Evolutionary conservation across 1,284 basidiomycete genomes (phyloP).

Genomic region (Tylopilus sp.): DNA sequence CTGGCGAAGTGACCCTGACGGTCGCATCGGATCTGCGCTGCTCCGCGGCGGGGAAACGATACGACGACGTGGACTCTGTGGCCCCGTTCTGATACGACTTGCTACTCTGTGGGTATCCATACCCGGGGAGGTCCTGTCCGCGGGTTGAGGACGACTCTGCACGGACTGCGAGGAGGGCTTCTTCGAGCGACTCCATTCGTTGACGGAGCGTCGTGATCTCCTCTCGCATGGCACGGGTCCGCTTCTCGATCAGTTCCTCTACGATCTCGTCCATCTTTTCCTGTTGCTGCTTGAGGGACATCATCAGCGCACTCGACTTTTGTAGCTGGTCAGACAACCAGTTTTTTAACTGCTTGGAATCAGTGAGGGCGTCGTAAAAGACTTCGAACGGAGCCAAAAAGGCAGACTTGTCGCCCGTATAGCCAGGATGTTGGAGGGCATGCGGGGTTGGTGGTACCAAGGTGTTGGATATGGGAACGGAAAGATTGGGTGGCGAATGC

Average conservation of each 20-base stretch:
- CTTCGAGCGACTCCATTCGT: constrained; percentile 57
- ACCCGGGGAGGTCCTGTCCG: constrained; percentile 25
- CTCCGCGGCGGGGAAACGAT: constrained; percentile 26
- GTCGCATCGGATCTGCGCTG: constrained; percentile 25
- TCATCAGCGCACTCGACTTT: constrained; percentile 51
- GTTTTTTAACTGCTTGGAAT: constrained; percentile 66
- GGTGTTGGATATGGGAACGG: constrained; percentile 57
- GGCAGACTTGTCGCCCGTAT: constrained; percentile 60
- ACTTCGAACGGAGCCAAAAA: constrained; percentile 74
- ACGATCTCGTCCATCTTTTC: constrained; percentile 58
- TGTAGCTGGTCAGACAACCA: constrained; percentile 72
- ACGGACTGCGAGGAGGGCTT: constrained; percentile 42
- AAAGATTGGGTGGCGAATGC: constrained; percentile 50
- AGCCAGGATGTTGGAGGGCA: constrained; percentile 54
- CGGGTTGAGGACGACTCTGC: constrained; percentile 30
- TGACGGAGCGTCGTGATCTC: constrained; percentile 55
- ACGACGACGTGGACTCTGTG: constrained; percentile 24
- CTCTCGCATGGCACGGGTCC: constrained; percentile 48
- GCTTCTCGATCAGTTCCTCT: constrained; percentile 54
- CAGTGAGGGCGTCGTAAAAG: constrained; percentile 75
- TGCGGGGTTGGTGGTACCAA: constrained; percentile 66
- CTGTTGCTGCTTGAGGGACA: constrained; percentile 49
- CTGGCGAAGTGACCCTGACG: constrained; percentile 21
- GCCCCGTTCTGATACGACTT: constrained; percentile 28
- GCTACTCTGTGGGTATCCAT: constrained; percentile 19